Conservation (phyloP, 139 green algal species). For the Volvox reticuliferus region DNA sequence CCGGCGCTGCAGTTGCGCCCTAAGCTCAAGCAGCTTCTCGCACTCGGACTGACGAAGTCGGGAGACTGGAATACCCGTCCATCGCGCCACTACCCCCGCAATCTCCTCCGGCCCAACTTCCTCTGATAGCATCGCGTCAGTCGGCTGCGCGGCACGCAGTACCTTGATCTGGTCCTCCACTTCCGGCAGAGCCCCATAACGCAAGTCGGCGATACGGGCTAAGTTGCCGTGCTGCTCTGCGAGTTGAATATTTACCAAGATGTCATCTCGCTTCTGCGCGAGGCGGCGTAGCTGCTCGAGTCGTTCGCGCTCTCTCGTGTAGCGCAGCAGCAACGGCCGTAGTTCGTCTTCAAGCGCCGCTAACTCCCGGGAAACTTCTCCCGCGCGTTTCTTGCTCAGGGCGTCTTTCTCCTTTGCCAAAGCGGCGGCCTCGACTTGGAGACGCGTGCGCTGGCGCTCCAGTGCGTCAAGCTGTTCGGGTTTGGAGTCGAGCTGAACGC, state of each 20-base stretch:
- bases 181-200: conserved; percentile 88
- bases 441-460: conserved; percentile 75
- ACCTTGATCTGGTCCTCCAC: conserved; percentile 80
- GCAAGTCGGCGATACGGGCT: conserved; percentile 73
- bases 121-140: conserved; percentile 88
- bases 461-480: conserved; percentile 89
- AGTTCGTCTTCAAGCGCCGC: conserved; percentile 82
- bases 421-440: conserved; percentile 87
- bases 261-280: conserved; percentile 83
- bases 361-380: conserved; percentile 77
- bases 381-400: conserved; percentile 69
- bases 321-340: conserved; percentile 84
- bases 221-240: conserved; percentile 86
- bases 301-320: conserved; percentile 79
- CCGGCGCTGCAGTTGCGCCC: conserved; percentile 67
- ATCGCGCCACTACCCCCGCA: conserved; percentile 84
- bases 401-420: conserved; percentile 92
- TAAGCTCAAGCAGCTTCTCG: conserved; percentile 93
- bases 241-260: conserved; percentile 75
- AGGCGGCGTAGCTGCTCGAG: conserved; percentile 78
- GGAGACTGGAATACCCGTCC: conserved; percentile 88
- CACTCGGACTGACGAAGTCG: conserved; percentile 76
- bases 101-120: conserved; percentile 86
- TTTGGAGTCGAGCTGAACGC: conserved; percentile 71
- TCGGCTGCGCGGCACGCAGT: conserved; percentile 50